Conservation (phyloP, 495 filamentous ascomycete genomes). For the Parmelia sp. region DNA sequence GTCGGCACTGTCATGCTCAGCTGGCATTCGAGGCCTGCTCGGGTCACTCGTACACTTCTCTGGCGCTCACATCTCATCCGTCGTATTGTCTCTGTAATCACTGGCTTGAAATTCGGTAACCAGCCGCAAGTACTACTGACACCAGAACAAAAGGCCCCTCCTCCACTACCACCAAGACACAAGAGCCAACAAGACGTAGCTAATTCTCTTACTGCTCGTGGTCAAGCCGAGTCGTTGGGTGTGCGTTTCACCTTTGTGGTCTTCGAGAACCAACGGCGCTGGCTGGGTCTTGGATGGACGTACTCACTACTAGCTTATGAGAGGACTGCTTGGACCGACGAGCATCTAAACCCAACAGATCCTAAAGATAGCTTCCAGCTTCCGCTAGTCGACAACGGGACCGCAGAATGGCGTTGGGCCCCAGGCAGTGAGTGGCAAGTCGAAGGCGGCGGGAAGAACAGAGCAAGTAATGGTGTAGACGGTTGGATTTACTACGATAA, state of each 20-base stretch:
- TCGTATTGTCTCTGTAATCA: slow-evolving; percentile 57
- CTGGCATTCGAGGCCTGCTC: slow-evolving; percentile 84
- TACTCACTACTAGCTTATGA: slow-evolving; percentile 84
- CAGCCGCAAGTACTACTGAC: slow-evolving; percentile 27
- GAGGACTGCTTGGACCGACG: slow-evolving; percentile 87
- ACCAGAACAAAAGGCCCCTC: slow-evolving; percentile 25
- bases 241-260: slow-evolving; percentile 94
- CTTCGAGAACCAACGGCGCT: slow-evolving; percentile 93
- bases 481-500: slow-evolving; percentile 99
- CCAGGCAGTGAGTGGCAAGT: slow-evolving; percentile 78
- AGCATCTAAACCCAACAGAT: slow-evolving; percentile 77
- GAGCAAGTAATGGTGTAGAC: slow-evolving; percentile 47
- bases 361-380: slow-evolving; percentile 76
- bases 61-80: slow-evolving; percentile 81
- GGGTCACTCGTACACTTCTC: slow-evolving; percentile 77
- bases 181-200: slow-evolving; percentile 41
- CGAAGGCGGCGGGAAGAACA: slow-evolving; percentile 62
- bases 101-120: slow-evolving; percentile 66
- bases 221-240: slow-evolving; percentile 55
- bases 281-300: slow-evolving; percentile 94
- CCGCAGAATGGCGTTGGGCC: slow-evolving; percentile 85
- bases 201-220: slow-evolving; percentile 45
- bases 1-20: slow-evolving; percentile 76
- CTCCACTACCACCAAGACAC: slow-evolving; percentile 28
- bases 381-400: slow-evolving; percentile 76